Percentiles rank a stretch among this genome's conserved stretches.
Evolutionary conservation across 2,329 filamentous ascomycete species (phyloP).

Genomic region (Akanthomyces muscarius): DNA sequence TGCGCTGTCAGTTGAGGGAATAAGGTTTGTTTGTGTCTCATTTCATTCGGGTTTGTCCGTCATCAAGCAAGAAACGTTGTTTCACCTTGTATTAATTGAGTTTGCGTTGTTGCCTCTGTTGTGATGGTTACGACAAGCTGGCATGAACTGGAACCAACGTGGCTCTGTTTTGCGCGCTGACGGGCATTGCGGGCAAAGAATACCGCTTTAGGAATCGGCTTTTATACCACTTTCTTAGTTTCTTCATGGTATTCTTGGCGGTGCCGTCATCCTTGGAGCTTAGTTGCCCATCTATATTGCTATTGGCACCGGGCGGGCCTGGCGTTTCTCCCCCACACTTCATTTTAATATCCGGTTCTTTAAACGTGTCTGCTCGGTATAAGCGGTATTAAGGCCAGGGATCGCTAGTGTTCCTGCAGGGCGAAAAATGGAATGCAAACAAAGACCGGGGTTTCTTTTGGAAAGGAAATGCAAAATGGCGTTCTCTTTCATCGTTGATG

Average conservation of each 20-base stretch:
- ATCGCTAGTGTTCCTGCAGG: background rate
- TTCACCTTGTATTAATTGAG: background rate
- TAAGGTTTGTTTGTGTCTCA: background rate
- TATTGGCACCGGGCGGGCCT: background rate
- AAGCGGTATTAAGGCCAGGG: conserved; percentile 9
- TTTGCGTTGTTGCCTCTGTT: background rate
- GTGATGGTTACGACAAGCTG: background rate
- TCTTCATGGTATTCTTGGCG: background rate
- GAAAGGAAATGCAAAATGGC: background rate
- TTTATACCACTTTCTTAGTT: background rate
- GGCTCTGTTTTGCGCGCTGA: background rate
- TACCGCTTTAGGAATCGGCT: background rate
- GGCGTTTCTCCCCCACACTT: background rate
- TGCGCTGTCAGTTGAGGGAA: background rate
- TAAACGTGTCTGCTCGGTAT: background rate
- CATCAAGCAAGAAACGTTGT: background rate
- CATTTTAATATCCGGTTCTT: conserved; percentile 9
- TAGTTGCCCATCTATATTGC: background rate
- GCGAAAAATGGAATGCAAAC: background rate
- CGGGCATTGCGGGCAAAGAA: background rate
- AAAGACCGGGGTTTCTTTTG: background rate
- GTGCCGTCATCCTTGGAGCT: background rate
- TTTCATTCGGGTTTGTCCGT: background rate
- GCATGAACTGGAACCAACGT: background rate
- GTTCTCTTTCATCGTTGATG: background rate